These are phyloP conservation scores for Mikania micrantha DNA, from an alignment of 129 eudicot genomes.

Conservation along the genomic window DNA sequence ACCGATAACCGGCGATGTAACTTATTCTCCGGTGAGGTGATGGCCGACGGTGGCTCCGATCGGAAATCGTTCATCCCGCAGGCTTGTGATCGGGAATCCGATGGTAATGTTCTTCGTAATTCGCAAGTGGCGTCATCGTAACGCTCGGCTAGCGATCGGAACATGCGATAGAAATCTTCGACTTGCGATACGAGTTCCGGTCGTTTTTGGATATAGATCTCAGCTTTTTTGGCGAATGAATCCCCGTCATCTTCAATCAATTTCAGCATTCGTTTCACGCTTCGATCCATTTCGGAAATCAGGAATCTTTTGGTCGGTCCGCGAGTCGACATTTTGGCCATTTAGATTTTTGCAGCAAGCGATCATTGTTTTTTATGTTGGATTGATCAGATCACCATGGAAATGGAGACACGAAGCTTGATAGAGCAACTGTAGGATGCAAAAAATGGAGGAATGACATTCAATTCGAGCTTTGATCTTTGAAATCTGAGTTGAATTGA, in stretches of 20 bases:
- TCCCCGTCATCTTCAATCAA: constrained; percentile 87
- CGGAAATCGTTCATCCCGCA: constrained; percentile 47
- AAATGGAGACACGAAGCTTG: background rate
- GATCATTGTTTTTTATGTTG: constrained; percentile 22
- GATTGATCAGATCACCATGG: background rate
- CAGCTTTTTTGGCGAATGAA: constrained; percentile 82
- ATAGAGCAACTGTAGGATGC: background rate
- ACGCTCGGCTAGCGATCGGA: constrained; percentile 69
- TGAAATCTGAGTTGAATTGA: background rate
- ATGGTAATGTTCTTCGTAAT: constrained; percentile 31
- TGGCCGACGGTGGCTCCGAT: constrained; percentile 44
- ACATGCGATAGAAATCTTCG: constrained; percentile 78
- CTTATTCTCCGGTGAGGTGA: constrained; percentile 44
- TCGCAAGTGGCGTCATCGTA: constrained; percentile 61
- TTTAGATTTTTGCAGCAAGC: background rate
- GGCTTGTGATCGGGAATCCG: constrained; percentile 50
- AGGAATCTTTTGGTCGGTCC: constrained; percentile 34
- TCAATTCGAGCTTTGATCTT: background rate
- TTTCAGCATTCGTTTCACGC: constrained; percentile 70
- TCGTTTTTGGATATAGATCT: constrained; percentile 73
- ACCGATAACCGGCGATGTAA: constrained; percentile 44
- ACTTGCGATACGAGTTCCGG: constrained; percentile 59
- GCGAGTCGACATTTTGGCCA: constrained; percentile 20
- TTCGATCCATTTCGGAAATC: constrained; percentile 74
- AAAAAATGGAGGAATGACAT: background rate